Evolutionary conservation across 345 rosid species (phyloP).

Genomic region (Citrus australasica): DNA sequence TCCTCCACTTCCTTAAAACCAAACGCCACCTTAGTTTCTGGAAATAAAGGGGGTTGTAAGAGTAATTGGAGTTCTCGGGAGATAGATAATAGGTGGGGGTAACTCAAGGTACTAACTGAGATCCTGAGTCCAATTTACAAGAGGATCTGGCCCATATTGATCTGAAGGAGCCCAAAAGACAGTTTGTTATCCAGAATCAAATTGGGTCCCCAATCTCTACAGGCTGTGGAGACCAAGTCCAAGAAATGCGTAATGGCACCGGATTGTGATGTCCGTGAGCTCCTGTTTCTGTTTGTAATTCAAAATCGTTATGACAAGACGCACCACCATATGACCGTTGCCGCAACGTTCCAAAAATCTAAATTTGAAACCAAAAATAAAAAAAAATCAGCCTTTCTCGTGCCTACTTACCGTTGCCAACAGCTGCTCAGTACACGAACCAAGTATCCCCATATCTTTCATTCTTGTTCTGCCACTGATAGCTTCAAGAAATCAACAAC

Average conservation of each 20-base stretch:
- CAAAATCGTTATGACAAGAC: constrained; percentile 21
- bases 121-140: too few species aligned
- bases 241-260: too few species aligned
- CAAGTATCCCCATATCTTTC: not conserved
- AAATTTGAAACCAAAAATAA: constrained; percentile 11
- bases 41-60: too few species aligned
- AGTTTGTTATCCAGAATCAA: not conserved
- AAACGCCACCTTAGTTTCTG: too few species aligned
- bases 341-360: constrained; percentile 41
- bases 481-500: not conserved
- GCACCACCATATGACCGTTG: constrained; percentile 47
- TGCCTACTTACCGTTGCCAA: constrained; percentile 41
- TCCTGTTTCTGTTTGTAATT: not conserved
- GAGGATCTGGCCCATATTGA: not conserved
- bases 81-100: too few species aligned
- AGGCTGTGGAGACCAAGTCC: too few species aligned
- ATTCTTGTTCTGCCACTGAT: constrained; percentile 5
- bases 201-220: not conserved
- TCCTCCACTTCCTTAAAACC: too few species aligned
- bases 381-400: not conserved
- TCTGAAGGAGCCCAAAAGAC: not conserved
- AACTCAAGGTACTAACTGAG: too few species aligned
- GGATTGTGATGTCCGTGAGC: not conserved
- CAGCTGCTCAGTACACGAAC: constrained; percentile 12
- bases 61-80: too few species aligned